Conservation (phyloP, 768 basidiomycete species). For the Mycena alexandri region DNA sequence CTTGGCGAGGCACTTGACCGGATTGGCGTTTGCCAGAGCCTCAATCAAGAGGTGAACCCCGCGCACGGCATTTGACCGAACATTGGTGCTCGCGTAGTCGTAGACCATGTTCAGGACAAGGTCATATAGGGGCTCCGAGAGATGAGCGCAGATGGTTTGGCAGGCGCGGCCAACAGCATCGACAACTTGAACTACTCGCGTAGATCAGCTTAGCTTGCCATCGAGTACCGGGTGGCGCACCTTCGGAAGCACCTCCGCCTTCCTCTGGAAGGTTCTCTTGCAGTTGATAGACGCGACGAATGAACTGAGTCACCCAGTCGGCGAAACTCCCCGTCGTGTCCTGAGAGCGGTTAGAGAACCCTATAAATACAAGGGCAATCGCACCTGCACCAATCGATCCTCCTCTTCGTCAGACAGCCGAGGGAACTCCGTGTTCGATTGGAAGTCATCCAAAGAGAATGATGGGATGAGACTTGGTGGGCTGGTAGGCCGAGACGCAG, state of each 20-base stretch:
- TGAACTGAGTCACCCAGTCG: conserved; percentile 87
- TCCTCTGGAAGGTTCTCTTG: conserved; percentile 92
- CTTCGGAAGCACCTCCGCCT: conserved; percentile 77
- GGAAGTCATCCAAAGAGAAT: conserved; percentile 54
- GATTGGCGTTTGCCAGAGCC: conserved; percentile 85
- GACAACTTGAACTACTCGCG: conserved; percentile 71
- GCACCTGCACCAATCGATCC: conserved; percentile 72
- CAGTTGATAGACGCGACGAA: conserved; percentile 81
- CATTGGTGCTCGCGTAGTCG: conserved; percentile 84
- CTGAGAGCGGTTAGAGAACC: conserved; percentile 39
- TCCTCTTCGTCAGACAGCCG: conserved; percentile 72
- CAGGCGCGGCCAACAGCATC: conserved; percentile 83
- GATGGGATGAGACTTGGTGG: conserved; percentile 49
- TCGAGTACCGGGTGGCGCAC: conserved; percentile 46
- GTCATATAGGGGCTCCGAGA: conserved; percentile 82
- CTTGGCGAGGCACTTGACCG: conserved; percentile 80
- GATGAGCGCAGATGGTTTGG: conserved; percentile 81
- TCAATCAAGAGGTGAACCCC: conserved; percentile 89
- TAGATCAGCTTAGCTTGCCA: conserved; percentile 14
- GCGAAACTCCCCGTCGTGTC: conserved; percentile 82
- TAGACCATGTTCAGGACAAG: conserved; percentile 86
- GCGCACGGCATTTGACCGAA: conserved; percentile 87
- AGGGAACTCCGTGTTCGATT: conserved; percentile 53
- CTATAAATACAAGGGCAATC: neutral
- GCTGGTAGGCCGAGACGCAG: conserved; percentile 46